Conservation (phyloP, 2,329 filamentous ascomycete genomes). For the Pochonia chlamydosporia region DNA sequence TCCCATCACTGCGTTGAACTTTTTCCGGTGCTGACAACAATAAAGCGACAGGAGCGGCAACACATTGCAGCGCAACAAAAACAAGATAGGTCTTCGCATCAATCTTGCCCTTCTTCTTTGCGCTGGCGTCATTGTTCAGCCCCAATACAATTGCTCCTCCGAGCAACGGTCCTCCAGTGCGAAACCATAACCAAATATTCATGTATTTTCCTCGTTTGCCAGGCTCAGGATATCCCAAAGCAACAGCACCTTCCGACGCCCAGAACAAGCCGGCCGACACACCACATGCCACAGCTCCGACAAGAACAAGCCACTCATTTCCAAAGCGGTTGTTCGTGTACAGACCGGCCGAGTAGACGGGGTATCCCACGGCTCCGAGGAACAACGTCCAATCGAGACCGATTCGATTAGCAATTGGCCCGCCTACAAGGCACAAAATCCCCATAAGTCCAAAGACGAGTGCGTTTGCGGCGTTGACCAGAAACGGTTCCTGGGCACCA, state of each 20-base stretch:
- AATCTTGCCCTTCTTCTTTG: constrained; percentile 18
- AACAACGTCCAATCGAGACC: constrained; percentile 39
- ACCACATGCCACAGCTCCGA: constrained; percentile 42
- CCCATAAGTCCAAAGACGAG: constrained; percentile 40
- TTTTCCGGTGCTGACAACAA: constrained; percentile 22
- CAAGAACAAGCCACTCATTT: constrained; percentile 44
- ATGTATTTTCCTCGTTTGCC: constrained; percentile 35
- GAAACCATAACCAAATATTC: constrained; percentile 36
- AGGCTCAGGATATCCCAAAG: constrained; percentile 42
- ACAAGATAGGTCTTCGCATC: constrained; percentile 20
- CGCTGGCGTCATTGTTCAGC: constrained; percentile 27
- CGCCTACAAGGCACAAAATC: constrained; percentile 41
- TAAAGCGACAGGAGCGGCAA: constrained; percentile 19
- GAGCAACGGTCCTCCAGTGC: constrained; percentile 41
- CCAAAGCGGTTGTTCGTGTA: constrained; percentile 45
- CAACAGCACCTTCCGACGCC: constrained; percentile 43
- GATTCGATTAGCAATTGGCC: constrained; percentile 41
- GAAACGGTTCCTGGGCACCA: background rate
- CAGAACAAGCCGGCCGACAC: constrained; percentile 44
- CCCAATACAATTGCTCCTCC: constrained; percentile 40
- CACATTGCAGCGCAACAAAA: constrained; percentile 21
- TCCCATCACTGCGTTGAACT: constrained; percentile 20
- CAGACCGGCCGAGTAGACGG: constrained; percentile 39
- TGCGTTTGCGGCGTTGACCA: constrained; percentile 40
- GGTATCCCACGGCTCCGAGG: constrained; percentile 40